phyloP scores from a whole-genome alignment of 2,329 filamentous ascomycete species.

The Aspergillus hiratsukae region DNA sequence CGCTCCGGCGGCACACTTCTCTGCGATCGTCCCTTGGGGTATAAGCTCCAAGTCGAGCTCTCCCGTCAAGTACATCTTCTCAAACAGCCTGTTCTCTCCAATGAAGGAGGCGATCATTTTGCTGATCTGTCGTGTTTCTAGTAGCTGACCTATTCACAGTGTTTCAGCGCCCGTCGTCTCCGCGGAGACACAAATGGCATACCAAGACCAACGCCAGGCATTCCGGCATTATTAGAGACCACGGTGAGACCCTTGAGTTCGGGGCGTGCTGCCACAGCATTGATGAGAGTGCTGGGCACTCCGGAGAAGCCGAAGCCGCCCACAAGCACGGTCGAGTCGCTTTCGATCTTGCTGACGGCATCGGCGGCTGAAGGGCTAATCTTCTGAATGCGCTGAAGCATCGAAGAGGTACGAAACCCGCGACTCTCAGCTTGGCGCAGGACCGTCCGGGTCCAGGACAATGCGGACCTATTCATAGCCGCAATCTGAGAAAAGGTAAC shows the following conservation, averaged over 20 bases:
- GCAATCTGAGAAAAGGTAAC: too few species aligned
- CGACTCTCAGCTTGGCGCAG: too few species aligned
- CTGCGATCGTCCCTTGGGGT: conserved; percentile 85
- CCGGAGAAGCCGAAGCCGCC: conserved; percentile 78
- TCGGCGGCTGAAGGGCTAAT: conserved; percentile 28
- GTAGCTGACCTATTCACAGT: conserved; percentile 54
- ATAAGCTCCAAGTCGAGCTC: conserved; percentile 83
- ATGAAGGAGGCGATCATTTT: conserved; percentile 74
- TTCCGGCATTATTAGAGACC: conserved; percentile 78
- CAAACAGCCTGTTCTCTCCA: conserved; percentile 79
- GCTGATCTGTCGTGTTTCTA: conserved; percentile 66
- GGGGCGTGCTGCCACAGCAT: conserved; percentile 59
- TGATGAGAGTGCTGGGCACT: conserved; percentile 46
- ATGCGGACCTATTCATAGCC: too few species aligned
- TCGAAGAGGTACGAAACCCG: too few species aligned
- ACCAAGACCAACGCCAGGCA: conserved; percentile 65
- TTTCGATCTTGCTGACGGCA: conserved; percentile 68
- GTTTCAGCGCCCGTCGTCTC: neutral
- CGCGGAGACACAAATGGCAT: conserved; percentile 27
- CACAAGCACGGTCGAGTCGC: conserved; percentile 66
- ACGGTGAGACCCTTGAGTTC: conserved; percentile 60
- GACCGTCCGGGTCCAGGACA: too few species aligned
- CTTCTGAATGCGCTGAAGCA: too few species aligned
- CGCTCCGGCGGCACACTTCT: conserved; percentile 78
- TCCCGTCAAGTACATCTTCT: conserved; percentile 80